Conservation (phyloP, 108 stramenopile species). For the Chaetoceros tenuissimus region DNA sequence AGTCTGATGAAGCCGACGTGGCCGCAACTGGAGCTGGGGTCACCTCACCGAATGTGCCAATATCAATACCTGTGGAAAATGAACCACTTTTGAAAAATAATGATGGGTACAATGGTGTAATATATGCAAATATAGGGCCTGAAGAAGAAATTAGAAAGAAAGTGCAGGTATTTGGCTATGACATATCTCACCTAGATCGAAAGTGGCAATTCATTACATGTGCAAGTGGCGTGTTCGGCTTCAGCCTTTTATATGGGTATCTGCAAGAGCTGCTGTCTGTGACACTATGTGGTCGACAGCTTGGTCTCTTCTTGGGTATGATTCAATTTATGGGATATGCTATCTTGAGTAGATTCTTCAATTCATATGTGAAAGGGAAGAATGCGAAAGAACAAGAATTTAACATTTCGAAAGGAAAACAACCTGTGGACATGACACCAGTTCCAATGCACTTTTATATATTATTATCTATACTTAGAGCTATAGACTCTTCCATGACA, state of each 20-base stretch:
- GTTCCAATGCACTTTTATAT: conserved; percentile 70
- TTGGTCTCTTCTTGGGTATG: conserved; percentile 74
- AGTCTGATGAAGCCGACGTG: neutral
- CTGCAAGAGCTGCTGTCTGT: conserved; percentile 83
- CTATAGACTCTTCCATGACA: conserved; percentile 82
- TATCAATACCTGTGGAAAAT: too few relatives aligned
- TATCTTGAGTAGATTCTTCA: conserved; percentile 35
- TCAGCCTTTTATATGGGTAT: conserved; percentile 78
- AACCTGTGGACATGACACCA: neutral
- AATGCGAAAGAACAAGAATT: conserved; percentile 14
- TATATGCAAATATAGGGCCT: neutral
- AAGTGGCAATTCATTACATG: conserved; percentile 58
- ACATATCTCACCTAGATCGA: conserved; percentile 51
- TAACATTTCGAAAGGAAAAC: conserved; percentile 1
- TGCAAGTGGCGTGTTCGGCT: conserved; percentile 70
- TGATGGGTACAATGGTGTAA: neutral
- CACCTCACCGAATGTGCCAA: neutral
- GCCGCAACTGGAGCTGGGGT: neutral
- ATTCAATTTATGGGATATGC: conserved; percentile 79
- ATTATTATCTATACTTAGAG: conserved; percentile 62
- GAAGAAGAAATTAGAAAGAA: neutral
- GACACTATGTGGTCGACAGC: conserved; percentile 57
- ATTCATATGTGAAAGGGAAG: conserved; percentile 1
- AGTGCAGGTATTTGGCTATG: conserved; percentile 53
- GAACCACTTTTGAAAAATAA: neutral